Evolutionary conservation across 257 asterid genomes (phyloP), one percentile per base, ranked within the genome.

Genomic region (Thymus quinquecostatus): DNA sequence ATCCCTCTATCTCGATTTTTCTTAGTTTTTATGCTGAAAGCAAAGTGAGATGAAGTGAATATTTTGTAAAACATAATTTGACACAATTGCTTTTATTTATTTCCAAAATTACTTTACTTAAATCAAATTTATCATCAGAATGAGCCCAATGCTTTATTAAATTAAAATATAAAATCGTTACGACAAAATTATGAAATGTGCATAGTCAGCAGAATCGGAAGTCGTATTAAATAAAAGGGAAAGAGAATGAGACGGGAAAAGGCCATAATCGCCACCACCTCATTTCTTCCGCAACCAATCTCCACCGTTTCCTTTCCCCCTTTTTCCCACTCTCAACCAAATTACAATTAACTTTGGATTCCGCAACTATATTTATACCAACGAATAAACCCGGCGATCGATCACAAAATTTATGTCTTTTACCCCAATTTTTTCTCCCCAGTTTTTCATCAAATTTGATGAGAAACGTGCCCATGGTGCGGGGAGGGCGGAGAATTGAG

Each of bases 401-500:
- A 62, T 72, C 64, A 54, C 8, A 45, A 53, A 74, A 45, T 12
- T 44, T n/a, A 12, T 30, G 60, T 33, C 27, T 28, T 38, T 38
- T 53, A 4, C 4, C 48, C 69, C 43, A 30, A 7, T 13, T 10
- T 32, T 57, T 57, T 34, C 27, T 57, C 43, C 62, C 1, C 41
- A 28, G 59, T 64, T 47, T 28, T 33, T 8, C 64, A 48, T 32
- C 33, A 30, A 59, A 13, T 9, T 60, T 40, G 82, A 75, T 75
- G 83, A 74, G 80, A 71, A 68, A 68, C 80, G 82, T 72, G 81
- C 57, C 6, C 44, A 38, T 38, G 86, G 21, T 21, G 85, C 63
- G 60, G 29, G 68, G 38, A 10, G 41, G 21, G 64, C 8, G 58
- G 58, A 65, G 78, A 72, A 74, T 69, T 80, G 48, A 77, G 84